Evolutionary conservation across 495 filamentous ascomycete species (phyloP), one percentile per base, ranked within the genome.

Genomic region (Hypoxylon lienhwacheense): DNA sequence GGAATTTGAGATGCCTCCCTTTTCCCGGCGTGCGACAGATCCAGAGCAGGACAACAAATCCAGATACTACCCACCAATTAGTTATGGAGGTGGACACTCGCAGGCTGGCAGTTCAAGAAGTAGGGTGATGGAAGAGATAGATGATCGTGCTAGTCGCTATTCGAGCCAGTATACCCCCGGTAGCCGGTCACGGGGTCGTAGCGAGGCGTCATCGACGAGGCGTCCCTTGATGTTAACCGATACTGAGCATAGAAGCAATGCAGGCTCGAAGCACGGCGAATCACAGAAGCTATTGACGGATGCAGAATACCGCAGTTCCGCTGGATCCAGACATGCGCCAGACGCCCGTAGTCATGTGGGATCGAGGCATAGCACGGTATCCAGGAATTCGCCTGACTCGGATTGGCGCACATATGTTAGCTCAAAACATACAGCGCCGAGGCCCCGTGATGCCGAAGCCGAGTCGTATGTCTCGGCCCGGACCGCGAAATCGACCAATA

Each of bases 51-150:
- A 69, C 26, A 65, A 58, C 25, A 58, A 50, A 20, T 51, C 55
- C 19, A 69, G 70, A 11, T 75, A 70, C 35, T 65, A 63, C 45
- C 61, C 68, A 4, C 63, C 64, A 4, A 55, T 65, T 5, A 65
- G 68, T n/a, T 74, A 70, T 56, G 50, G 63, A 16, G 58, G 73
- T 31, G 63, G 71, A 14, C 68, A 72, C 51, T 67, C 65, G 50
- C 55, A 67, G 22, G 44, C 58, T 10, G 62, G 62, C 26, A 47
- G 51, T 24, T 45, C 67, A 8, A 71, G 47, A 57, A 67, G 57
- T 70, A 40, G 78, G 64, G 50, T 77, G 64, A 15, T 70, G 59
- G 72, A 83, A 40, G 61, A 74, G 48, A 15, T 74, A 48, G 73
- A 76, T 20, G 71, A 75, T 20, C 65, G 68, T 28, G 50, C 71